Evolutionary conservation across 768 basidiomycete species (phyloP).

Genomic region (Kockovaella imperatae): DNA sequence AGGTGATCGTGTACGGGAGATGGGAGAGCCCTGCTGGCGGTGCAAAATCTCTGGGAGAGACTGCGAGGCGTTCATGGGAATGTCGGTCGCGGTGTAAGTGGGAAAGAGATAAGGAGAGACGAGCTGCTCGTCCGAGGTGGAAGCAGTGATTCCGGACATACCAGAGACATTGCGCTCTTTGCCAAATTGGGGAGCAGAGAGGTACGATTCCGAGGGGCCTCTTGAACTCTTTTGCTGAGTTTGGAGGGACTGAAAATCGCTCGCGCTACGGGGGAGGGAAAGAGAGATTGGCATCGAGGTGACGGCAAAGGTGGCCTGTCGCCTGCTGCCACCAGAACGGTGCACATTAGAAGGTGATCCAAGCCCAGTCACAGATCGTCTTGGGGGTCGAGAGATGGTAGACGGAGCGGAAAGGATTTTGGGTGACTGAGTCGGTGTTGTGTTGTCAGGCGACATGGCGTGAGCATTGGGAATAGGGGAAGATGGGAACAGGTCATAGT

Average conservation of each 20-base stretch:
- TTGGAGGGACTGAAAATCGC: background rate
- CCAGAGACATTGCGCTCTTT: background rate
- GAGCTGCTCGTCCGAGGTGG: conserved; percentile 1
- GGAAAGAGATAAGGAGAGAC: background rate
- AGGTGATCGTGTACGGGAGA: conserved; percentile 20
- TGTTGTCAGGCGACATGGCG: too few relatives aligned
- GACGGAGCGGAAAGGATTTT: background rate
- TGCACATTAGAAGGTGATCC: background rate
- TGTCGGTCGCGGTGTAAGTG: background rate
- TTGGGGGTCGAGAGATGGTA: background rate
- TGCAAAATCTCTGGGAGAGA: background rate
- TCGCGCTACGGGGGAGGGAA: background rate
- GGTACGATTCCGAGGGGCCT: too few relatives aligned
- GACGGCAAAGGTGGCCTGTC: background rate
- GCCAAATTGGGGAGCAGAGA: background rate
- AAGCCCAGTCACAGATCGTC: background rate
- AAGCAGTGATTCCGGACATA: background rate
- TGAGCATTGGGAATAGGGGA: too few relatives aligned
- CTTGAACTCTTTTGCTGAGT: too few relatives aligned
- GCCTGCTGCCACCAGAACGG: background rate
- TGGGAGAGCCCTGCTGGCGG: conserved; percentile 6
- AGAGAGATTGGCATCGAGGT: background rate
- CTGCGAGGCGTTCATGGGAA: background rate
- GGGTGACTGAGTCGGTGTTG: background rate
- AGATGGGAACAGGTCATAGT: too few relatives aligned